Evolutionary conservation across 2,329 filamentous ascomycete genomes (phyloP), one percentile per base, ranked within the genome.

Genomic region (Nemania bipapillata): DNA sequence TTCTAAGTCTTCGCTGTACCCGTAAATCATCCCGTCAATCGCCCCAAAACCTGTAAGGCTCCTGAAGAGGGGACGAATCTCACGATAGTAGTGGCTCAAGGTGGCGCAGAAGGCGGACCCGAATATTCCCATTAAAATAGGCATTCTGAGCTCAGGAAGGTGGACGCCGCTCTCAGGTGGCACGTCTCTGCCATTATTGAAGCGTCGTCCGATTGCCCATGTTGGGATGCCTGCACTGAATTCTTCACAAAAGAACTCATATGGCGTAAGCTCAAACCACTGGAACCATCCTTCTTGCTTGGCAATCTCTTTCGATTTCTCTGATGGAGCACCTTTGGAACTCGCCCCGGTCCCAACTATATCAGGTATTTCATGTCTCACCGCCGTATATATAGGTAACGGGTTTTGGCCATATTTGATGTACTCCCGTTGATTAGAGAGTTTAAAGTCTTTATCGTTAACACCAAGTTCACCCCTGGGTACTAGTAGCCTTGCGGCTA

Each of bases 101-200:
- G 96, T 98, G 0, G 96, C 96, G 75, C 96, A 98, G 77, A 99
- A 98, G 2, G 96, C 96, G 73, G 92, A 96, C 1, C 96, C 96
- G 86, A 96, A 99, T n/a, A 98, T 91, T 0, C 96, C 96, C 83
- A 99, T 88, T 54, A 98, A 85, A 7, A 96, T 84, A 0, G 95
- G 92, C 66, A 97, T 85, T 49, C 94, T 89, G 30, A 96, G 82
- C 80, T 99, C 96, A 0, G 96, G 96, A 3, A 96, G 84, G 50
- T 92, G 89, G 26, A 86, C 86, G 8, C 92, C 88, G 9, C 88
- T 86, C 32, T 90, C 89, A 0, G 88, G 84, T 71, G 88, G 85
- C 3, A 91, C 80, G 68, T 91, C 91, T 49, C 82, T 80, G 20
- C 96, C 96, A 45, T 87, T 85, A 37, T 92, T 83, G 79, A 97